Base-by-base conservation (phyloP, 2,329 filamentous ascomycete species). In the Fusarium redolens region DNA sequence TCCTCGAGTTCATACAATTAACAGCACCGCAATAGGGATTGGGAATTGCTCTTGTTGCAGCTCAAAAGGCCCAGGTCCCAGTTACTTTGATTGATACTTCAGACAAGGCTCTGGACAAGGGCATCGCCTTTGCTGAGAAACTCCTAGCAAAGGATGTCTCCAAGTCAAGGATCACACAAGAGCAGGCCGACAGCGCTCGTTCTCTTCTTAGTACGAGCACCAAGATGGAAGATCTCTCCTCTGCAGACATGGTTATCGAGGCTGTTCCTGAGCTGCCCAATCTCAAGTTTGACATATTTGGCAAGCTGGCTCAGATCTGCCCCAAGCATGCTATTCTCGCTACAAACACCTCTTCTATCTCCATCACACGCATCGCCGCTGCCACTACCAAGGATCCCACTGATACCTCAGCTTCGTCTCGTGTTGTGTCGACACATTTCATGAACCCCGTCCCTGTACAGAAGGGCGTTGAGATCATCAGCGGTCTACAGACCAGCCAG, bases 361-460 rank as follows among this genome's bases (percentile, higher is more conserved):
- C 94, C 68, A 98, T 99, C 82, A 99, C 96, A 47, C 93, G 92
- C 79, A 98, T 99, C 78, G 96, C 96, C 25, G 95, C 96, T 7
- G 90, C 95, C 14, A 96, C 96, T 2, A 92, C 91, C 31, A 86
- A 87, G 62, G 90, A 97, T 79, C 92, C 94, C 2, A 96, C 86
- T 22, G 93, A 97, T 78, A 91, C 93, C 30, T 92, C 91, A 47
- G 93, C 92, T 44, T 92, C 94, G 47, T 96, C 94, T 10, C 92
- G 96, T 52, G 96, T 99, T 14, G 91, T 99, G 61, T 94, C 94
- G 57, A 98, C 96, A 20, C 96, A 99, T 83, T 99, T 99, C 84
- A 99, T 99, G 96, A 99, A 99, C 86, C 96, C 96, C 0, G 96
- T 99, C 0, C 96, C 96, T 4, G 85, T 99, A 37, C 96, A 98